These are phyloP conservation scores for Murraya paniculata DNA, from an alignment of 345 rosid genomes.

Conservation along the genomic window DNA sequence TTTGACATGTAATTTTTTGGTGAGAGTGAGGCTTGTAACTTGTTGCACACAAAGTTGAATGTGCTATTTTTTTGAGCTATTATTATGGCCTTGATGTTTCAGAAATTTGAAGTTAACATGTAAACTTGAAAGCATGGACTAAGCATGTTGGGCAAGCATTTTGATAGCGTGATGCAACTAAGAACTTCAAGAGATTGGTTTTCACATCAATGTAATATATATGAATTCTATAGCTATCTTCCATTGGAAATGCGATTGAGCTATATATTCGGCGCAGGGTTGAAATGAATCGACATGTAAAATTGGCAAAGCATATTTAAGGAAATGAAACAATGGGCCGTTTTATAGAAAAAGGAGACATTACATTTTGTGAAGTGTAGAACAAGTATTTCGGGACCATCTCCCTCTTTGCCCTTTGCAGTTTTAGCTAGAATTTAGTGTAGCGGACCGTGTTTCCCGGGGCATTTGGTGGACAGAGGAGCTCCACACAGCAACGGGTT, in stretches of 20 bases:
- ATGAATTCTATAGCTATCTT: neutral
- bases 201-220: neutral
- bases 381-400: too few species aligned
- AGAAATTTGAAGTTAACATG: neutral
- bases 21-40: neutral
- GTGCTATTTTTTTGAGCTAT: neutral
- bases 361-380: neutral
- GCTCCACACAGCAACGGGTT: constrained; percentile 45
- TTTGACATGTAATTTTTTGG: neutral
- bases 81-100: neutral
- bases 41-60: neutral
- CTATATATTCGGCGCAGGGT: neutral
- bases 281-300: neutral
- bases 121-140: too few species aligned
- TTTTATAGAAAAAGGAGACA: too few species aligned
- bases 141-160: neutral
- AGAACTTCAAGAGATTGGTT: too few species aligned
- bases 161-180: neutral
- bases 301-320: too few species aligned
- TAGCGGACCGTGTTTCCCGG: neutral
- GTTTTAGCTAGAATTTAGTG: neutral
- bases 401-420: too few species aligned
- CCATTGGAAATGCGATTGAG: neutral
- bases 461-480: constrained; percentile 44
- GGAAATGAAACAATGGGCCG: neutral